Conservation (phyloP, 352 stramenopile species). For the Globisporangium carolinianum region DNA sequence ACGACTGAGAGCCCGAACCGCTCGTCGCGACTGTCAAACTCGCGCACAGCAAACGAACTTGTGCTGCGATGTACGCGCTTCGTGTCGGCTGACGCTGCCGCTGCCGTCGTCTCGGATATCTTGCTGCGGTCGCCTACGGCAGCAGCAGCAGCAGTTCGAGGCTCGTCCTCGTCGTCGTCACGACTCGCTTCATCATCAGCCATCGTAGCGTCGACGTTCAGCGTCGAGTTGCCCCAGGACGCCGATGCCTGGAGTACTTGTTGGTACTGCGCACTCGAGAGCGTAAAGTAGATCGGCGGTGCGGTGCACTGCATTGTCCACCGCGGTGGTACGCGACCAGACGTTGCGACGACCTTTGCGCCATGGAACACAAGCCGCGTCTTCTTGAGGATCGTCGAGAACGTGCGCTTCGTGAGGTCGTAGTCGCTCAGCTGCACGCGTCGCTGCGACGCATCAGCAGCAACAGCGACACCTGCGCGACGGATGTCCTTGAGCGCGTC, state of each 20-base stretch:
- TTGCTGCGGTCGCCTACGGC: not conserved
- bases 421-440: conserved; percentile 21
- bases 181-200: too few species aligned
- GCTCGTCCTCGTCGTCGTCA: not conserved
- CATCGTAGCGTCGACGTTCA: not conserved
- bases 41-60: conserved; percentile 11
- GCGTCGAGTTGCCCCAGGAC: conserved; percentile 34
- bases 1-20: conserved; percentile 47
- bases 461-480: not conserved
- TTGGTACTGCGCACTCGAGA: conserved; percentile 59
- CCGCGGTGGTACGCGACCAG: conserved; percentile 30
- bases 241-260: conserved; percentile 60
- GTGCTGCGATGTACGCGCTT: not conserved
- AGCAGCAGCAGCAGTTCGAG: not conserved
- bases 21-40: conserved; percentile 63
- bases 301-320: conserved; percentile 60
- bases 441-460: not conserved
- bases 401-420: conserved; percentile 32
- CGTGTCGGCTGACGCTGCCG: too few species aligned
- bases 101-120: too few species aligned
- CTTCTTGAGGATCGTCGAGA: conserved; percentile 52
- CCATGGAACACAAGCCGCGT: conserved; percentile 58
- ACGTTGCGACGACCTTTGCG: conserved; percentile 32
- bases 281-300: conserved; percentile 65
- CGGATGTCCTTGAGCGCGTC: conserved; percentile 12